A percentile compares a stretch with the other conserved stretches of the same genome.
phyloP scores from a whole-genome alignment of 2,329 filamentous ascomycete species.

The Pseudocercospora macadamiae region DNA sequence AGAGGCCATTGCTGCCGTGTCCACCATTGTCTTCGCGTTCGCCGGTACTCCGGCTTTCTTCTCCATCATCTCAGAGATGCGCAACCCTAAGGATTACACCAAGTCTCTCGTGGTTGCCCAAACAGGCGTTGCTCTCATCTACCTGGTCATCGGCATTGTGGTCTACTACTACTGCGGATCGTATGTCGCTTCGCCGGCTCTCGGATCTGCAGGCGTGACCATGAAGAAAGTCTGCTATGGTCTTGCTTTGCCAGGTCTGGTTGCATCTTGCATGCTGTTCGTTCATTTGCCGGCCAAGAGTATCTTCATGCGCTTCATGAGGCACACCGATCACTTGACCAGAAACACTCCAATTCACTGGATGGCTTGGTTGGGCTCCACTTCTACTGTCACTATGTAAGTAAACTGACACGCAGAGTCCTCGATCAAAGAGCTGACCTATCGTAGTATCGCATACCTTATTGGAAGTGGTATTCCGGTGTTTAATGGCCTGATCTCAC shows the following conservation, averaged over 20 bases:
- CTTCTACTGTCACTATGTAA: conserved; percentile 22
- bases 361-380: conserved; percentile 28
- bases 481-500: conserved; percentile 31
- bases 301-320: conserved; percentile 34
- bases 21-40: conserved; percentile 51
- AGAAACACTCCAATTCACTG: conserved; percentile 30
- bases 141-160: conserved; percentile 44
- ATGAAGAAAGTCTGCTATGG: conserved; percentile 54
- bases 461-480: conserved; percentile 32
- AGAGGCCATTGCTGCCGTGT: conserved; percentile 63
- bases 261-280: conserved; percentile 32
- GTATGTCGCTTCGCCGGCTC: conserved; percentile 51
- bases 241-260: conserved; percentile 33
- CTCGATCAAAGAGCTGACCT: not conserved
- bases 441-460: conserved; percentile 24
- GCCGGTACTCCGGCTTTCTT: conserved; percentile 44
- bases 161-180: conserved; percentile 54
- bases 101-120: conserved; percentile 38
- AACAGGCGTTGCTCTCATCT: conserved; percentile 31
- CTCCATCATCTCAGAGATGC: conserved; percentile 46
- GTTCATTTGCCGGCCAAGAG: conserved; percentile 37
- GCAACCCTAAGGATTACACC: conserved; percentile 40
- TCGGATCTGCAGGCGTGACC: conserved; percentile 48
- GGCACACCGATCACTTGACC: conserved; percentile 30
- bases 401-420: not conserved